These are phyloP conservation scores for Fusarium sp. DNA, from an alignment of 2,329 filamentous ascomycete species.

Conservation along the genomic window DNA sequence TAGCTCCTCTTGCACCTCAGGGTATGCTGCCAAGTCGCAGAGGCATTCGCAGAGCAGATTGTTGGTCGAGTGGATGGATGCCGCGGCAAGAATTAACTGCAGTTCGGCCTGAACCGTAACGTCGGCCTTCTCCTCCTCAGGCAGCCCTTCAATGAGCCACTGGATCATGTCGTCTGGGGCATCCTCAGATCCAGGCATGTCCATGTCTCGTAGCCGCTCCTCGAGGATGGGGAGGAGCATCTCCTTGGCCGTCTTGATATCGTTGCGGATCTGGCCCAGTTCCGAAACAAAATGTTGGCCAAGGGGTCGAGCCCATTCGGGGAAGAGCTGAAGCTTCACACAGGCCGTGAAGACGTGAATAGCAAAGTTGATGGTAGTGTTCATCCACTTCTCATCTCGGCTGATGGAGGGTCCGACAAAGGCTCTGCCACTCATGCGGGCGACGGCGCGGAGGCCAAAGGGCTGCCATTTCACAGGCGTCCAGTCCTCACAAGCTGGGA, in stretches of 20 bases:
- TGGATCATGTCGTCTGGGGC: constrained; percentile 57
- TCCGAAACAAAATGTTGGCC: constrained; percentile 62
- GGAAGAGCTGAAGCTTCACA: constrained; percentile 64
- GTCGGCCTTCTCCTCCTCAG: constrained; percentile 54
- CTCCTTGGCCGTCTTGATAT: constrained; percentile 56
- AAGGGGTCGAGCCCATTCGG: constrained; percentile 60
- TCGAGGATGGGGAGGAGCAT: constrained; percentile 61
- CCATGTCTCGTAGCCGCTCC: constrained; percentile 57
- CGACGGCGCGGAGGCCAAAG: constrained; percentile 63
- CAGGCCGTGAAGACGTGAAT: constrained; percentile 61
- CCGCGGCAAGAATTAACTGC: constrained; percentile 58
- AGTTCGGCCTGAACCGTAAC: constrained; percentile 55
- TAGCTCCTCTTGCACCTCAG: constrained; percentile 61
- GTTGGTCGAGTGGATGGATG: constrained; percentile 60
- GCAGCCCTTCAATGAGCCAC: constrained; percentile 58
- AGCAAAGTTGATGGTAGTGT: constrained; percentile 63
- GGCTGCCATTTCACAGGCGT: constrained; percentile 65
- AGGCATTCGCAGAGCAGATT: constrained; percentile 61
- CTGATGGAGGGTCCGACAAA: constrained; percentile 65
- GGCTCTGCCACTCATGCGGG: constrained; percentile 64
- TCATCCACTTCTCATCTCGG: constrained; percentile 66
- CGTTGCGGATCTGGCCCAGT: constrained; percentile 57
- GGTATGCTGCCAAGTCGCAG: constrained; percentile 62
- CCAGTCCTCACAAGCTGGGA: constrained; percentile 66
- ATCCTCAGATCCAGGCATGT: constrained; percentile 52